A percentile compares a stretch with the other conserved stretches of the same genome.
Conservation (phyloP, 345 rosid genomes). For the Capsella bursapastoris region DNA sequence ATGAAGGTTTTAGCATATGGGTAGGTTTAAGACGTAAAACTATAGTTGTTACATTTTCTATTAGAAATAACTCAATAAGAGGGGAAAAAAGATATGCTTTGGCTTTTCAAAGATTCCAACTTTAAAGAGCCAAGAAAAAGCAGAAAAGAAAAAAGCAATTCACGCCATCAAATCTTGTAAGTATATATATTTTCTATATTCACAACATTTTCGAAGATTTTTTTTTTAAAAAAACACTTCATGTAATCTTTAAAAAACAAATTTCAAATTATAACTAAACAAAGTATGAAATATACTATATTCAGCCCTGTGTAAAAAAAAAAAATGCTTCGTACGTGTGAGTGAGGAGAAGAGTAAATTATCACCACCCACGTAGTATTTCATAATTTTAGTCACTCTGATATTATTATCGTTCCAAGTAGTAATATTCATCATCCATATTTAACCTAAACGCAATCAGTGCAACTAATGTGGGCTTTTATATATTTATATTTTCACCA, state of each 20-base stretch:
- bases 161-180: constrained; percentile 39
- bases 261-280: neutral
- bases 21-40: neutral
- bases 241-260: no score
- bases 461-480: constrained; percentile 33
- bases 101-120: constrained; percentile 40
- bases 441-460: constrained; percentile 37
- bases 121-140: constrained; percentile 30
- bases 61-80: neutral
- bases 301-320: neutral
- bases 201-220: neutral
- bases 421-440: constrained; percentile 6
- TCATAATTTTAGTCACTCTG: neutral
- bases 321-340: neutral
- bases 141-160: constrained; percentile 26
- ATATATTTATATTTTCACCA: neutral
- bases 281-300: neutral
- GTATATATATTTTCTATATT: neutral
- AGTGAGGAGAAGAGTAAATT: constrained; percentile 6
- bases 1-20: neutral
- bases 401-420: neutral
- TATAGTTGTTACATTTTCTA: neutral
- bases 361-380: constrained; percentile 13
- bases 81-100: neutral
- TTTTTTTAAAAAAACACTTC: no score